Conservation (phyloP, 1,139 yeast genomes). For the Pichia sp. region DNA sequence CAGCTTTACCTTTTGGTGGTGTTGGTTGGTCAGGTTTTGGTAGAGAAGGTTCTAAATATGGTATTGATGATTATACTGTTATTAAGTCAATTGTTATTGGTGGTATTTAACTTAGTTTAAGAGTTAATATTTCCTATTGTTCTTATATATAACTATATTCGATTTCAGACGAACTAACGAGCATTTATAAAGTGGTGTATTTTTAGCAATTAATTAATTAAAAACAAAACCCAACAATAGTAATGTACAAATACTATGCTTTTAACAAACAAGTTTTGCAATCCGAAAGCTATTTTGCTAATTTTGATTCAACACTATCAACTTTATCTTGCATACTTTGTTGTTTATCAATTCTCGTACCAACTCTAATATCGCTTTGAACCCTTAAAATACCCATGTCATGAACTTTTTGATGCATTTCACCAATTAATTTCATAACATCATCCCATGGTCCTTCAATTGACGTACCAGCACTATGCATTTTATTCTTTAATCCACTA, state of each 20-base stretch:
- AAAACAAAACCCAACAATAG: no score
- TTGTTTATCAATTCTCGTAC: conserved; percentile 63
- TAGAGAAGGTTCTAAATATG: conserved; percentile 74
- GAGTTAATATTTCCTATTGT: no score
- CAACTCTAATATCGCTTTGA: conserved; percentile 80
- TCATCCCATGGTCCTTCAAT: conserved; percentile 91
- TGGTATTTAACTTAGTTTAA: conserved; percentile 11
- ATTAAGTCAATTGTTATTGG: conserved; percentile 56
- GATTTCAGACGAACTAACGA: no score
- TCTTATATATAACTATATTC: background rate
- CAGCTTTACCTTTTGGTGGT: conserved; percentile 76
- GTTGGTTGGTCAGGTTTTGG: conserved; percentile 80
- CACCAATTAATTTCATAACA: conserved; percentile 74
- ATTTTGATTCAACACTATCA: conserved; percentile 49
- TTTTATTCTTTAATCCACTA: conserved; percentile 56
- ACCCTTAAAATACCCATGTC: conserved; percentile 63
- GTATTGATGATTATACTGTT: conserved; percentile 66
- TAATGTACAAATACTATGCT: no score
- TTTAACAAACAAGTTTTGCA: no score
- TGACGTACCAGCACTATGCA: conserved; percentile 89
- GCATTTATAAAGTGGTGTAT: background rate
- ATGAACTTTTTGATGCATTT: conserved; percentile 67
- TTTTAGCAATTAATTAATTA: no score
- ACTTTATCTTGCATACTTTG: conserved; percentile 66
- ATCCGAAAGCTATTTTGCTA: conserved; percentile 26